phyloP scores from a whole-genome alignment of 352 stramenopile species.

The Globisporangium splendens region DNA sequence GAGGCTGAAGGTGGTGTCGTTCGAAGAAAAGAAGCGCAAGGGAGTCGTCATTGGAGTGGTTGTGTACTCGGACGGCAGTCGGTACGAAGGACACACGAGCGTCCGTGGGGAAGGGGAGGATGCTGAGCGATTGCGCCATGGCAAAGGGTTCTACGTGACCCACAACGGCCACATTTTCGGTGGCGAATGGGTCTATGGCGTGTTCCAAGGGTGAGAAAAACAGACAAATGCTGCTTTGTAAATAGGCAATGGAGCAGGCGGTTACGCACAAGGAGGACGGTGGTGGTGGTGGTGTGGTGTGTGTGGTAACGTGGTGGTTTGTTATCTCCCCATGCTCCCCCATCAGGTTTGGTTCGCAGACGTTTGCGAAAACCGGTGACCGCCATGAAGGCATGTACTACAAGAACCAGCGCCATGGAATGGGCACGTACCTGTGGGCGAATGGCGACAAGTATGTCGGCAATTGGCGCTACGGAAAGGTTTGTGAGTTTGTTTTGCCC shows the following conservation, averaged over 20 bases:
- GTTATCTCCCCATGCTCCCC: not conserved
- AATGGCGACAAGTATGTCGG: slow-evolving; percentile 90
- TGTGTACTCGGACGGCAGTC: slow-evolving; percentile 62
- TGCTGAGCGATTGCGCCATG: slow-evolving; percentile 50
- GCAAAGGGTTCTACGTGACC: slow-evolving; percentile 51
- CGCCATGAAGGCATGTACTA: slow-evolving; percentile 87
- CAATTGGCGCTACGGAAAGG: slow-evolving; percentile 77
- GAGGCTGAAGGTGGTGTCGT: slow-evolving; percentile 36
- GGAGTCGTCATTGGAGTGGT: slow-evolving; percentile 27
- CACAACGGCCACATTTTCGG: slow-evolving; percentile 68
- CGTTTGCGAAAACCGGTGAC: slow-evolving; percentile 75
- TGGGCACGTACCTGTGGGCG: slow-evolving; percentile 82
- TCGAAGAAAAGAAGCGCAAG: slow-evolving; percentile 44
- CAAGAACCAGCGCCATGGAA: slow-evolving; percentile 81
- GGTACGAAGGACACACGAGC: slow-evolving; percentile 49
- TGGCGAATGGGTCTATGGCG: slow-evolving; percentile 76
- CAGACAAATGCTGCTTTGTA: no score
- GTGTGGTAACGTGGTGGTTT: slow-evolving; percentile 6
- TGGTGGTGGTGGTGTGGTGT: not conserved
- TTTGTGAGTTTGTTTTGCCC: slow-evolving; percentile 17
- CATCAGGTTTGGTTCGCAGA: slow-evolving; percentile 78
- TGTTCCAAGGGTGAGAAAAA: slow-evolving; percentile 73
- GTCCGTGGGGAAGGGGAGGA: not conserved
- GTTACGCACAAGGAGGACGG: not conserved
- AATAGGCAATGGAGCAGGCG: not conserved